Evolutionary conservation across 495 filamentous ascomycete genomes (phyloP).

Genomic region (Parachaetomium inaequale): DNA sequence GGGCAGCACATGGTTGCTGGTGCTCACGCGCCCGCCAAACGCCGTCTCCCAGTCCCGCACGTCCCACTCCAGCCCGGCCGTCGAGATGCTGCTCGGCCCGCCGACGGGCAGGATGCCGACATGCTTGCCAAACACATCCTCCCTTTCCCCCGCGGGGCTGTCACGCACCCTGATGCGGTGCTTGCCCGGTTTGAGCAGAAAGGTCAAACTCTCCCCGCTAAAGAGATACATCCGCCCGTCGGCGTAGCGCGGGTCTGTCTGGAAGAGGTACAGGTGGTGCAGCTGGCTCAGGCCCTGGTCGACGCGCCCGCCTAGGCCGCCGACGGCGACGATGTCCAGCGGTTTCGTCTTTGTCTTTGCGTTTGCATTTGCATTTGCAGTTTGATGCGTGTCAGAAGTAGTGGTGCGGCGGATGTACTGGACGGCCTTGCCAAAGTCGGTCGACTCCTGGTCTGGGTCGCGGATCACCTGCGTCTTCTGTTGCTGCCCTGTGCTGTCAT

Average conservation of each 20-base stretch:
- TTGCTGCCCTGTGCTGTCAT: background rate
- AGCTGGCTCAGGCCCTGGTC: conserved; percentile 89
- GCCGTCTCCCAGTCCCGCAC: conserved; percentile 72
- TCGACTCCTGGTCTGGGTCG: conserved; percentile 76
- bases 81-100: conserved; percentile 67
- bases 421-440: conserved; percentile 67
- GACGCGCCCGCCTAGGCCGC: conserved; percentile 81
- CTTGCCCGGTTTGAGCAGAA: conserved; percentile 63
- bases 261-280: conserved; percentile 68
- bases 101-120: conserved; percentile 83
- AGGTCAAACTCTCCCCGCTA: conserved; percentile 73
- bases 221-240: conserved; percentile 62
- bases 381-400: background rate
- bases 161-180: conserved; percentile 66
- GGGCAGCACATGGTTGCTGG: conserved; percentile 78
- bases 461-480: conserved; percentile 55
- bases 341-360: conserved; percentile 8
- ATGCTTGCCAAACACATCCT: conserved; percentile 54
- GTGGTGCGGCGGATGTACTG: conserved; percentile 34
- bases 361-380: background rate
- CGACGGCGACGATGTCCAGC: conserved; percentile 63
- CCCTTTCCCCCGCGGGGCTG: background rate
- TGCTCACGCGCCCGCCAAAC: conserved; percentile 83
- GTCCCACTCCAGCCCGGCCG: conserved; percentile 84
- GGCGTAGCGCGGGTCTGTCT: conserved; percentile 42